Conservation (phyloP, 306 rosid genomes). For the Dalbergia oliveri region DNA sequence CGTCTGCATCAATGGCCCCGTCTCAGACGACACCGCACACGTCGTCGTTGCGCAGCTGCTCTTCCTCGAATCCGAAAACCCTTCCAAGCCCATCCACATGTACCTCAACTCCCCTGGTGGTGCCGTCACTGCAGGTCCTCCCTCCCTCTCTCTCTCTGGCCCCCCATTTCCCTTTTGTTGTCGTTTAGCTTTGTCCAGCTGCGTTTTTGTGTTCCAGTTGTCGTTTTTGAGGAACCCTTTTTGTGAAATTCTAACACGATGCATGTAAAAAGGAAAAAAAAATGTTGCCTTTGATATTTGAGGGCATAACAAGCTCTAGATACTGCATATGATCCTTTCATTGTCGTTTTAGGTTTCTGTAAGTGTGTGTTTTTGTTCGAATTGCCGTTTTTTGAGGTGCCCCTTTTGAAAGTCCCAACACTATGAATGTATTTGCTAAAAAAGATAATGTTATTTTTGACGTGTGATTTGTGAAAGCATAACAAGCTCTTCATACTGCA, state of each 20-base stretch:
- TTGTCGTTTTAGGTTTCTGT: neutral
- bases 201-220: neutral
- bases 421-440: too few species aligned
- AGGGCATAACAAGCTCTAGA: neutral
- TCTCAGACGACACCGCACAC: slow-evolving; percentile 92
- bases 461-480: too few species aligned
- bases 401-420: neutral
- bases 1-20: slow-evolving; percentile 91
- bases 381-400: neutral
- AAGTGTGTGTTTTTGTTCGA: neutral
- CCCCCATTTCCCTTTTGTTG: neutral
- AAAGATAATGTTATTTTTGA: too few species aligned
- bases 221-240: neutral
- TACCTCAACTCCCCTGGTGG: slow-evolving; percentile 99
- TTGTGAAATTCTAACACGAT: neutral
- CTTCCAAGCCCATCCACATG: slow-evolving; percentile 89
- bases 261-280: too few species aligned
- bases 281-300: neutral
- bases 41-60: slow-evolving; percentile 99
- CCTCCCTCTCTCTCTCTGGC: too few species aligned
- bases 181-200: neutral
- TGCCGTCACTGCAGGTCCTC: slow-evolving; percentile 87
- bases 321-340: neutral
- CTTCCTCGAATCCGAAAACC: slow-evolving; percentile 94
- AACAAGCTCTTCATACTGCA: too few species aligned